These are phyloP conservation scores for Penicillium alfredii DNA, from an alignment of 495 filamentous ascomycete genomes.

Conservation along the genomic window DNA sequence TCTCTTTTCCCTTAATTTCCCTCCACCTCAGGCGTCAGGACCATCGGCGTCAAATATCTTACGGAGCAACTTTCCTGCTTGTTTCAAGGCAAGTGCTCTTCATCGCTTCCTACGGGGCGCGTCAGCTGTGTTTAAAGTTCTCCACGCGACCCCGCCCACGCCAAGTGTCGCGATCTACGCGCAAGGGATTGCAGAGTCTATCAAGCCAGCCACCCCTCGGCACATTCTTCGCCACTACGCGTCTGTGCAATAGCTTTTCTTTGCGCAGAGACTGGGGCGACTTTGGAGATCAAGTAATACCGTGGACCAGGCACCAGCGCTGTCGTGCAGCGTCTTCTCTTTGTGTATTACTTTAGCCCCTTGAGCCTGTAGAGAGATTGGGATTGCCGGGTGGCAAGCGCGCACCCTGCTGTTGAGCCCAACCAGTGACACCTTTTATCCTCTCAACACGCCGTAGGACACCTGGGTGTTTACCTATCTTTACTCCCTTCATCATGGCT, in stretches of 20 bases:
- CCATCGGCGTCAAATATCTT: slow-evolving; percentile 5
- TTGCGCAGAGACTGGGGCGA: slow-evolving; percentile 17
- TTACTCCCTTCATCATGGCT: slow-evolving; percentile 35
- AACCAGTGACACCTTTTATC: too few species aligned
- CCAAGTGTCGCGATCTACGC: slow-evolving; percentile 25
- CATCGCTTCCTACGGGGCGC: neutral
- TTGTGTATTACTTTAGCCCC: slow-evolving; percentile 42
- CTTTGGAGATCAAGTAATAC: slow-evolving; percentile 35
- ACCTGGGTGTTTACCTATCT: slow-evolving; percentile 20
- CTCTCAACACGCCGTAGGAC: slow-evolving; percentile 37
- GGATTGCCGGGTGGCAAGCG: slow-evolving; percentile 28
- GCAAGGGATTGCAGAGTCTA: slow-evolving; percentile 20
- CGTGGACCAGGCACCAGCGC: slow-evolving; percentile 27
- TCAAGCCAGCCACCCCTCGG: slow-evolving; percentile 14
- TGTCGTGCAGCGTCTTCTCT: slow-evolving; percentile 30
- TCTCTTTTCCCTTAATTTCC: slow-evolving; percentile 12
- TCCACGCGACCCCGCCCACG: slow-evolving; percentile 34
- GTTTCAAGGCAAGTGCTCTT: neutral
- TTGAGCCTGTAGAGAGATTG: slow-evolving; percentile 39
- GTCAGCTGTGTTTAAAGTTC: slow-evolving; percentile 4
- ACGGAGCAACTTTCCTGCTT: neutral
- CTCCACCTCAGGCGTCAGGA: slow-evolving; percentile 4
- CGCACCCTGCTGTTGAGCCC: slow-evolving; percentile 16
- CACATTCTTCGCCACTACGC: slow-evolving; percentile 12
- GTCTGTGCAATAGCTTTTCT: slow-evolving; percentile 3